Percentiles rank a stretch among this genome's conserved stretches.
Evolutionary conservation across 441 rosid genomes (phyloP).

Genomic region (Theobroma grandiflorum): DNA sequence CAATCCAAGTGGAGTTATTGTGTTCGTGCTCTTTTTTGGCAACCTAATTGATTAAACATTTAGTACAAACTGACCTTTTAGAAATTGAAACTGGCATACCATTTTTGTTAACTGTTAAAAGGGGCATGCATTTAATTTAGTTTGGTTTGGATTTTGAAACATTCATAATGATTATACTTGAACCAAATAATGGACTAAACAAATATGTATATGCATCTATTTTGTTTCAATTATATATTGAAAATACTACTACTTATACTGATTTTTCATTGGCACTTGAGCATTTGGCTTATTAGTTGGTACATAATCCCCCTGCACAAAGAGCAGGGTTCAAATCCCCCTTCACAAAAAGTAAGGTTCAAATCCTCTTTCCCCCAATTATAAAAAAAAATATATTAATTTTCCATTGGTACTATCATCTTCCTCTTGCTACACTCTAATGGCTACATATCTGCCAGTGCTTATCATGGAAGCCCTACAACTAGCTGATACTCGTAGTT

Average conservation of each 20-base stretch:
- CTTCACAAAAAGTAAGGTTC: no score
- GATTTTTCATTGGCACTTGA: not conserved
- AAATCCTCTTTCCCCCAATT: no score
- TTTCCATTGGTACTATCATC: not conserved
- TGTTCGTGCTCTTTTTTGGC: slow-evolving; percentile 5
- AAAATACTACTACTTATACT: not conserved
- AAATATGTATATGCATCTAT: not conserved
- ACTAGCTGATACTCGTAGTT: not conserved
- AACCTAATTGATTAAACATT: not conserved
- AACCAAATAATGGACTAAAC: not conserved
- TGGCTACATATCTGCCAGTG: not conserved
- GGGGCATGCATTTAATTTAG: not conserved
- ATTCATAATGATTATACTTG: not conserved
- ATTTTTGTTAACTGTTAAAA: not conserved
- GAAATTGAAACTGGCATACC: not conserved
- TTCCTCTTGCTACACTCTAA: not conserved
- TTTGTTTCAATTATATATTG: not conserved
- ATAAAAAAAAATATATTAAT: not conserved
- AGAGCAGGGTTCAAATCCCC: no score
- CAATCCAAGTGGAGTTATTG: slow-evolving; percentile 3
- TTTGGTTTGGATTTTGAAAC: not conserved
- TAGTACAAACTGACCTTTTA: not conserved
- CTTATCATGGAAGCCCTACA: not conserved
- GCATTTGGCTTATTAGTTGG: no score
- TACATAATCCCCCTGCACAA: no score